Evolutionary conservation across 345 rosid species (phyloP), one percentile per base, ranked within the genome.

Genomic region (Gossypium anomalum): DNA sequence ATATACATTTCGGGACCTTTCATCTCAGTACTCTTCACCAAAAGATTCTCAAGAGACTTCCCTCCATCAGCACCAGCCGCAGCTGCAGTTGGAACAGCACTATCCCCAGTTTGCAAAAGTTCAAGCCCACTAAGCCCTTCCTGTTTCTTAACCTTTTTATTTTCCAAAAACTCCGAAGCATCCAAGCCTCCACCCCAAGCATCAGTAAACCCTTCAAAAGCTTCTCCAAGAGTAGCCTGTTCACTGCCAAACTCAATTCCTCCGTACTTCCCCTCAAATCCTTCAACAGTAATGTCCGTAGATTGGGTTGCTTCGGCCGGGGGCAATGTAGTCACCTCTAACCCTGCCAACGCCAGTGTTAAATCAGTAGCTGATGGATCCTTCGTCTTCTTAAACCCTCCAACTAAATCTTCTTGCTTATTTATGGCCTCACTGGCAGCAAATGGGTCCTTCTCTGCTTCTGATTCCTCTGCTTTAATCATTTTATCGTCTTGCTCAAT

Each of bases 161-260:
- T 81, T 64, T 97, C 98, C 20, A 95, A 86, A 55, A 90, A 95
- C 84, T 93, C 98, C 0, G 99, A 95, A 1, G 97, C 92, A 84
- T 95, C 99, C 85, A 95, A 85, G 49, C 97, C 99, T 55, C 98
- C 99, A 76, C 99, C 99, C 94, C 97, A 93, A 23, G 99, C 99
- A 68, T 93, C 97, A 75, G 85, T 78, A 77, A 95, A 90, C 60
- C 91, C 85, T 79, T 93, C 98, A 77, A 95, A 95, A 51, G 98
- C 91, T 68, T 95, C 99, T 47, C 92, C 97, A 75, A 95, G 77
- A 2, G 99, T 87, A 78, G 98, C 87, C 83, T 93, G 94, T 69
- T 95, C 99, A 43, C 81, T 86, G 41, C 90, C 90, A 68, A 95
- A 95, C 84, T 90, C 98, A 74, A 95, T 93, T 48, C 99, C 99